phyloP scores from a whole-genome alignment of 768 basidiomycete species.

The Chiua virens region DNA sequence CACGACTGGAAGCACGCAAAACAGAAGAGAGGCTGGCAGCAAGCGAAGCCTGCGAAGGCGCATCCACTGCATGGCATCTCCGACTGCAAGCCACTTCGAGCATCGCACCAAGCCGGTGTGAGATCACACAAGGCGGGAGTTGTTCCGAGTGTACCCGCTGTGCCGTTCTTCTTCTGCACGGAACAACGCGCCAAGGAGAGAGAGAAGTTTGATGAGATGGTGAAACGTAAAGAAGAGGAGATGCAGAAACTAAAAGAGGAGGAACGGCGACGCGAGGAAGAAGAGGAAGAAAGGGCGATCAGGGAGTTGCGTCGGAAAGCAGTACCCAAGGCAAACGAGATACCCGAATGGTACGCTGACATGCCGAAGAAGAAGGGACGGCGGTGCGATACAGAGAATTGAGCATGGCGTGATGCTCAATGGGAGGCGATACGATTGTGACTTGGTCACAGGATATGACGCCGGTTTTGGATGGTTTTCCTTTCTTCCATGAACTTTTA shows the following conservation, averaged over 20 bases:
- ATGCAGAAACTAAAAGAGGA: conserved; percentile 48
- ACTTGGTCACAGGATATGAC: conserved; percentile 10
- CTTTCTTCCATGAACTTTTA: conserved; percentile 4
- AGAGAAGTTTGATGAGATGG: conserved; percentile 58
- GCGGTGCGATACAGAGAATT: conserved; percentile 2
- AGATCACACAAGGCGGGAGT: conserved; percentile 47
- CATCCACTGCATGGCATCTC: conserved; percentile 38
- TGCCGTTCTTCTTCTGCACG: conserved; percentile 49
- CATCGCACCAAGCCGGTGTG: conserved; percentile 38
- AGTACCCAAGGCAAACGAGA: conserved; percentile 65
- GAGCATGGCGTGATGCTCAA: conserved; percentile 3
- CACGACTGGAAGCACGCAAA: conserved; percentile 49
- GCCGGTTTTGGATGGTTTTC: background rate
- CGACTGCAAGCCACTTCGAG: conserved; percentile 56
- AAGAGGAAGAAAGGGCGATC: conserved; percentile 60
- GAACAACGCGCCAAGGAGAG: conserved; percentile 60
- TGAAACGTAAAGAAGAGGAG: conserved; percentile 58
- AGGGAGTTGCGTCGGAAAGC: conserved; percentile 61
- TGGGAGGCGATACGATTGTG: background rate
- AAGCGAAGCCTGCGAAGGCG: conserved; percentile 25
- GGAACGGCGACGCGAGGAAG: conserved; percentile 44
- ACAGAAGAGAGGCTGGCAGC: conserved; percentile 30
- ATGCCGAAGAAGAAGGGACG: conserved; percentile 56
- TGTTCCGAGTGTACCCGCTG: conserved; percentile 35
- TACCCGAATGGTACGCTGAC: conserved; percentile 77